Conservation (phyloP, 371 early-diverging fungal species). For the Syncephalastrum monosporum region DNA sequence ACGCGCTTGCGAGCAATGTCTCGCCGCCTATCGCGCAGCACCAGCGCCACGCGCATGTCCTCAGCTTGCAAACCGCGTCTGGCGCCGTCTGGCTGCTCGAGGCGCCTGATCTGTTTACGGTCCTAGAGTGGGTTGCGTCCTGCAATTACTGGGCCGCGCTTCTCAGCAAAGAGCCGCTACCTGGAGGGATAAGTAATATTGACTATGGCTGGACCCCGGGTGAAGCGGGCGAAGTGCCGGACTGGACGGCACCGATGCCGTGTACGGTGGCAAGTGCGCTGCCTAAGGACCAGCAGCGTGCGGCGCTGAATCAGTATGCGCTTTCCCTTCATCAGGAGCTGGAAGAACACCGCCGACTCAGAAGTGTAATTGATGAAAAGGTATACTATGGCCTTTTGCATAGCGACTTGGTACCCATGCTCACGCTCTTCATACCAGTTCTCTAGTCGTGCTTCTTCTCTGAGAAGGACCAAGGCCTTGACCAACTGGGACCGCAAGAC, state of each 20-base stretch:
- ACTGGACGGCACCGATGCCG: constrained; percentile 29
- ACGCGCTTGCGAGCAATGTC: constrained; percentile 18
- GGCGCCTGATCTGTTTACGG: constrained; percentile 14
- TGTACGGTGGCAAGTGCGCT: constrained; percentile 23
- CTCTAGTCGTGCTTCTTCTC: background rate
- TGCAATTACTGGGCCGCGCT: constrained; percentile 27
- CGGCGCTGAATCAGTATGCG: constrained; percentile 5
- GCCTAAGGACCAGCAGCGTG: constrained; percentile 12
- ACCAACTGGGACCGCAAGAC: constrained; percentile 19
- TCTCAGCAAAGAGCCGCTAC: constrained; percentile 28
- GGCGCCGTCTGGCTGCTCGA: constrained; percentile 38
- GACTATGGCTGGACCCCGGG: constrained; percentile 36
- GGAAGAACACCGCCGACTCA: constrained; percentile 22
- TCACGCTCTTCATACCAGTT: background rate
- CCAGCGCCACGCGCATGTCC: constrained; percentile 22
- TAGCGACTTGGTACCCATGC: background rate
- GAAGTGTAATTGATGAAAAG: constrained; percentile 11
- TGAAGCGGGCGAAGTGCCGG: constrained; percentile 11
- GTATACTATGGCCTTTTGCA: constrained; percentile 2
- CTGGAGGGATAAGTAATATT: constrained; percentile 31
- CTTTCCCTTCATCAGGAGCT: constrained; percentile 8
- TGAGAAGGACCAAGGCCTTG: constrained; percentile 8
- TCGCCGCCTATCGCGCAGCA: constrained; percentile 26
- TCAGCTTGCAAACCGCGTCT: constrained; percentile 30
- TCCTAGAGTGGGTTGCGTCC: constrained; percentile 26